These are phyloP conservation scores for Cucumis hystrix DNA, from an alignment of 306 rosid species.

Conservation along the genomic window DNA sequence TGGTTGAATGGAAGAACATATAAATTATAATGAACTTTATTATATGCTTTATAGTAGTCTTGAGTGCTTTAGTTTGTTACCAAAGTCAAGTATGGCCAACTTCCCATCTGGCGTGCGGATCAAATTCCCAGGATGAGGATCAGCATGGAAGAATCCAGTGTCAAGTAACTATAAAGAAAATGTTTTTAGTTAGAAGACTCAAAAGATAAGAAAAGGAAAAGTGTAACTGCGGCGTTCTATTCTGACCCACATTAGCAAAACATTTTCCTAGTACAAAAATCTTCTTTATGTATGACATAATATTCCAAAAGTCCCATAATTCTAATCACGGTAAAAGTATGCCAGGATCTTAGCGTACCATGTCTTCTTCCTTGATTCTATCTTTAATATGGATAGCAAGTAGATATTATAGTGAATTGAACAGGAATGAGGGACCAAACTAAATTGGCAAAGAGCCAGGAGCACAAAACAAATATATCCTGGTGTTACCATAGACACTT, in stretches of 20 bases:
- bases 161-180: constrained; percentile 63
- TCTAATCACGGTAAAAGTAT: background rate
- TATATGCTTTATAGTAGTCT: background rate
- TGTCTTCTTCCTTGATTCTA: background rate
- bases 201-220: background rate
- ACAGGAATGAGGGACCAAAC: background rate
- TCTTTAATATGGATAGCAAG: background rate
- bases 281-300: background rate
- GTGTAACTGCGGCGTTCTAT: background rate
- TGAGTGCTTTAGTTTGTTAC: constrained; percentile 29
- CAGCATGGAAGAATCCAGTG: constrained; percentile 96
- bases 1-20: background rate
- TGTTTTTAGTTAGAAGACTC: constrained; percentile 10
- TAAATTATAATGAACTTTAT: background rate
- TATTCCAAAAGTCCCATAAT: background rate
- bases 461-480: background rate
- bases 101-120: constrained; percentile 99
- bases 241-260: background rate
- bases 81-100: constrained; percentile 95
- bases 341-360: background rate
- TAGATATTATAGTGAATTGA: background rate
- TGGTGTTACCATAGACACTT: background rate
- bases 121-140: constrained; percentile 98
- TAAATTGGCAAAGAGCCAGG: background rate
- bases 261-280: background rate